Evolutionary conservation across 768 basidiomycete species (phyloP).

Genomic region (Tephrocybe rancida): DNA sequence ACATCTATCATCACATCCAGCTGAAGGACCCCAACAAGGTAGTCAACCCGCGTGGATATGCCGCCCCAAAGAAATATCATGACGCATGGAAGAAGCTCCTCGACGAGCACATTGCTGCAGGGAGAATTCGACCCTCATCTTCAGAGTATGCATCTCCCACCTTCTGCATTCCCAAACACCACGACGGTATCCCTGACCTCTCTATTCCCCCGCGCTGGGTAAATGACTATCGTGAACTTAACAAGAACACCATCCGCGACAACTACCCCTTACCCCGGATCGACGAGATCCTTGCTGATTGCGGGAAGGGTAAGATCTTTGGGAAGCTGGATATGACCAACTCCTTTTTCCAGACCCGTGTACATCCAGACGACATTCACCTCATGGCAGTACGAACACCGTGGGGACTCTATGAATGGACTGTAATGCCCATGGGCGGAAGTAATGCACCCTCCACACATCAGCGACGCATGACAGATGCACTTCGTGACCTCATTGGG

Average conservation of each 20-base stretch:
- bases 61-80: neutral
- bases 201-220: neutral
- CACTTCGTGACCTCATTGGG: slow-evolving; percentile 43
- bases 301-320: slow-evolving; percentile 17
- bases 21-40: no score
- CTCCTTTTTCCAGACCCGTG: slow-evolving; percentile 28
- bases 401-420: slow-evolving; percentile 40
- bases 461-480: slow-evolving; percentile 18
- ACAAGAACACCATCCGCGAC: slow-evolving; percentile 14
- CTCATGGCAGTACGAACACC: slow-evolving; percentile 23
- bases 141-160: slow-evolving; percentile 17
- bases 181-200: no score
- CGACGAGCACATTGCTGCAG: neutral
- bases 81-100: neutral
- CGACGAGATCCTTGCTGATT: slow-evolving; percentile 30
- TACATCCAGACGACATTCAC: neutral
- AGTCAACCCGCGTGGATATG: neutral
- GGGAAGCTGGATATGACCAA: slow-evolving; percentile 38
- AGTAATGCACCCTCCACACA: neutral
- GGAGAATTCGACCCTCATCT: slow-evolving; percentile 3
- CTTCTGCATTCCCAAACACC: neutral
- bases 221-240: slow-evolving; percentile 12
- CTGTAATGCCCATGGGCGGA: slow-evolving; percentile 27
- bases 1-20: no score
- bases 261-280: slow-evolving; percentile 24